Evolutionary conservation across 83 land plant genomes (phyloP), one percentile per base, ranked within the genome.

Genomic region (Picea abies): DNA sequence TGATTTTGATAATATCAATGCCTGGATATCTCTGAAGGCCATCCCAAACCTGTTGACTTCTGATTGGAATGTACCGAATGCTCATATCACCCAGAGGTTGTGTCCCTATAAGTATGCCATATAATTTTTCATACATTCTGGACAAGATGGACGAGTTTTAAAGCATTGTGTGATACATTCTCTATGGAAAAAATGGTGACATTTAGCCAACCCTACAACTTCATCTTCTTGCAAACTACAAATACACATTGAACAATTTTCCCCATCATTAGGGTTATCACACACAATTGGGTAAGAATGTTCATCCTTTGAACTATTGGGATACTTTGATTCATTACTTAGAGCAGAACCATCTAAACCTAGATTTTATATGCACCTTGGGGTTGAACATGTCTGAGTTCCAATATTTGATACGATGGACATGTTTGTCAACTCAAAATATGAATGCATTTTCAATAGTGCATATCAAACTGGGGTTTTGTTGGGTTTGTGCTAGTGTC

Each of bases 211-310:
- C 23, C 60, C 56, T 26, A 86, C 88, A 7, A 64, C 83, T 32
- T 65, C 85, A 37, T 41, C 76, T 63, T 84, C 83, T 37, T 75
- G 47, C 47, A 86, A 76, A 29, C 79, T 63, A 39, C 82, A 71
- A 32, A 84, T 67, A 80, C 87, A 86, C 1, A 86, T 73, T 35
- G 88, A 52, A 52, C 87, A 86, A n/a, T 86, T 87, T 79, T 84
- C 87, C 26, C 81, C 83, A 10, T 62, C 84, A 17, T 76, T 62
- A 0, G 66, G 78, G 20, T 84, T 87, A 39, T 63, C 78, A 72
- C 64, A 80, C 1, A 61, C 79, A 44, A 84, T 67, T 52, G 81
- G 29, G 67, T 84, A 75, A 23, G 19, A 14, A 75, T 75, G 19
- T 75, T 47, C 44, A 49, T 23, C 10, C 29, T 75, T 60, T 75